Conservation (phyloP, 768 basidiomycete genomes). For the Termitomyces sp. region DNA sequence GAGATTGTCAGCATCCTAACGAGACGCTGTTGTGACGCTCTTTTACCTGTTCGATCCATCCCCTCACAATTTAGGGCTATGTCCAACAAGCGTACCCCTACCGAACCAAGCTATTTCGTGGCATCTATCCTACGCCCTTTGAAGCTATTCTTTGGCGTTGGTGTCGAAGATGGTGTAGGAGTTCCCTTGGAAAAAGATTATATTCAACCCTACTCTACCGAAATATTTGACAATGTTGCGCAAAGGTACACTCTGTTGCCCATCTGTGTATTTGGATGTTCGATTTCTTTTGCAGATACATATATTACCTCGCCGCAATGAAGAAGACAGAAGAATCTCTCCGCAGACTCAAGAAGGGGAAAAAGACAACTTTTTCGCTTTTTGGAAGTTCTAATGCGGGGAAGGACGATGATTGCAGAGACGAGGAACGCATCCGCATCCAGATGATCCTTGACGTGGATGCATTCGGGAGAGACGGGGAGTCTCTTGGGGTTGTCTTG, state of each 20-base stretch:
- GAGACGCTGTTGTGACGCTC: constrained; percentile 79
- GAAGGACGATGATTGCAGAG: constrained; percentile 68
- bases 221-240: constrained; percentile 70
- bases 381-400: constrained; percentile 54
- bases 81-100: constrained; percentile 68
- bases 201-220: constrained; percentile 47
- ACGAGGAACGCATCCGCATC: constrained; percentile 83
- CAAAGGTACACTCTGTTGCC: constrained; percentile 45
- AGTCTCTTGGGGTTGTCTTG: constrained; percentile 63
- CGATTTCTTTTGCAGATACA: constrained; percentile 52
- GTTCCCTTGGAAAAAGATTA: constrained; percentile 52
- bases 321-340: constrained; percentile 92
- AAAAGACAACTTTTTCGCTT: constrained; percentile 73
- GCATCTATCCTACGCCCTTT: constrained; percentile 77
- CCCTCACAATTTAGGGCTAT: constrained; percentile 88
- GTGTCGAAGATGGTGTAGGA: constrained; percentile 57
- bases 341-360: constrained; percentile 82
- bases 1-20: constrained; percentile 72
- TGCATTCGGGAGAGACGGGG: constrained; percentile 77
- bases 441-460: constrained; percentile 88
- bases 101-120: constrained; percentile 86
- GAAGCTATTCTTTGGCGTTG: constrained; percentile 67
- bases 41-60: constrained; percentile 83
- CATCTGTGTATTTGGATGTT: neutral
- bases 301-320: constrained; percentile 75